Evolutionary conservation across 2,329 filamentous ascomycete species (phyloP).

Genomic region (Hypoxylon sp.): DNA sequence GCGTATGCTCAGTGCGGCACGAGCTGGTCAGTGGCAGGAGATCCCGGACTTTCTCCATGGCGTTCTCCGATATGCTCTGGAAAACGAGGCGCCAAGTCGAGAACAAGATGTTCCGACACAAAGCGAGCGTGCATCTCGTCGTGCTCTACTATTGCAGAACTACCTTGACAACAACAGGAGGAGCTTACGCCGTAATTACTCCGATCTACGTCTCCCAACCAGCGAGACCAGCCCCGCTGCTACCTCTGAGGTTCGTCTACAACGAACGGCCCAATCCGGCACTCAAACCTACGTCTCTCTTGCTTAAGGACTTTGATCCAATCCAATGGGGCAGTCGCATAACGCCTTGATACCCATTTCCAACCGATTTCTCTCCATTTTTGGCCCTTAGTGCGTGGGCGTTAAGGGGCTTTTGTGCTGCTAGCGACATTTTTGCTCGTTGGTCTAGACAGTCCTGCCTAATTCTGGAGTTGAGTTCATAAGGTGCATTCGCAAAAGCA

Average conservation of each 20-base stretch:
- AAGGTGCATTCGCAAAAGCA: slow-evolving; percentile 10
- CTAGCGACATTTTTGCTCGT: slow-evolving; percentile 8
- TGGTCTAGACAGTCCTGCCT: slow-evolving; percentile 24
- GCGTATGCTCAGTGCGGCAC: slow-evolving; percentile 63
- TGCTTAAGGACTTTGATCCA: slow-evolving; percentile 6
- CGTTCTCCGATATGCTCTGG: slow-evolving; percentile 59
- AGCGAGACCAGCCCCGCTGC: slow-evolving; percentile 42
- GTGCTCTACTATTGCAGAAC: slow-evolving; percentile 24
- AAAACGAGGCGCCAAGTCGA: slow-evolving; percentile 46
- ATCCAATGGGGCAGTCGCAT: slow-evolving; percentile 9
- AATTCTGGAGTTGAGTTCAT: slow-evolving; percentile 22
- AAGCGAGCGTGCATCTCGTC: slow-evolving; percentile 14
- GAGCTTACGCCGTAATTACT: slow-evolving; percentile 41
- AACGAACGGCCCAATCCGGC: slow-evolving; percentile 46
- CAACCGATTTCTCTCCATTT: slow-evolving; percentile 5
- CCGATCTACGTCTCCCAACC: slow-evolving; percentile 52
- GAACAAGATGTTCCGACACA: slow-evolving; percentile 14
- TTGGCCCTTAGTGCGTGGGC: slow-evolving; percentile 20
- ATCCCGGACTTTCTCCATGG: slow-evolving; percentile 65
- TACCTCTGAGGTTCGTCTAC: slow-evolving; percentile 41
- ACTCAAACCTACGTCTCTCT: slow-evolving; percentile 37
- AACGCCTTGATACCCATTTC: slow-evolving; percentile 25
- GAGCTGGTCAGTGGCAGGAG: slow-evolving; percentile 64
- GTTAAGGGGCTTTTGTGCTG: slow-evolving; percentile 8
- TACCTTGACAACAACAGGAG: slow-evolving; percentile 20